These are phyloP conservation scores for Tricharina praecox DNA, from an alignment of 495 filamentous ascomycete species.

Conservation along the genomic window DNA sequence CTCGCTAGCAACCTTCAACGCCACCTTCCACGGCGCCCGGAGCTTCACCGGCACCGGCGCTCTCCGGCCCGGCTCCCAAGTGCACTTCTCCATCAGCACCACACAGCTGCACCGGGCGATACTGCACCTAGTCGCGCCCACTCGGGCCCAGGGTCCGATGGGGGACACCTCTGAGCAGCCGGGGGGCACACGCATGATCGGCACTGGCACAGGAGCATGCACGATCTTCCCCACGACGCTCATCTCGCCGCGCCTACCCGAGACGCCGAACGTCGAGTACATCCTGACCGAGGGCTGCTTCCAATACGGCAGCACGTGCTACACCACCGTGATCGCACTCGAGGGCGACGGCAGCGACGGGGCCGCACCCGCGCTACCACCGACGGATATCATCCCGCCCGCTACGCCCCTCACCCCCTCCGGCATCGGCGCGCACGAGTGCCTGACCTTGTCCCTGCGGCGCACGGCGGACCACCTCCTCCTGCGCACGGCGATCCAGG, in stretches of 20 bases:
- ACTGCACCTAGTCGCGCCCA: not conserved
- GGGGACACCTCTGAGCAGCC: too few species aligned
- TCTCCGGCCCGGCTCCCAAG: too few species aligned
- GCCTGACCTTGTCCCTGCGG: not conserved
- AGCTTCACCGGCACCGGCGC: too few species aligned
- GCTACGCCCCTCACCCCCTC: not conserved
- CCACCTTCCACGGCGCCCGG: too few species aligned
- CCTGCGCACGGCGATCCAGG: not conserved
- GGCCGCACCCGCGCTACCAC: not conserved
- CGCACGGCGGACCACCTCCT: not conserved
- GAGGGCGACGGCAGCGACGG: not conserved
- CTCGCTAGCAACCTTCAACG: too few species aligned
- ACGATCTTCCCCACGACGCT: not conserved
- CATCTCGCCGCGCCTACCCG: not conserved
- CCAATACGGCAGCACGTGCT: not conserved
- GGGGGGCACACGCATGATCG: too few species aligned
- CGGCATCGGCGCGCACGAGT: not conserved
- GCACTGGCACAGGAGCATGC: not conserved
- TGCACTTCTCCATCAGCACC: not conserved
- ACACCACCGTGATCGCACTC: too few species aligned
- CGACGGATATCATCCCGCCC: not conserved
- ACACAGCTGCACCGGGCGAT: not conserved
- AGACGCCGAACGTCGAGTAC: not conserved
- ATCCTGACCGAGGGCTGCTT: not conserved
- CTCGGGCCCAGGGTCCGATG: not conserved